phyloP scores from a whole-genome alignment of 257 asterid species.

The Scutellaria galericulata region DNA sequence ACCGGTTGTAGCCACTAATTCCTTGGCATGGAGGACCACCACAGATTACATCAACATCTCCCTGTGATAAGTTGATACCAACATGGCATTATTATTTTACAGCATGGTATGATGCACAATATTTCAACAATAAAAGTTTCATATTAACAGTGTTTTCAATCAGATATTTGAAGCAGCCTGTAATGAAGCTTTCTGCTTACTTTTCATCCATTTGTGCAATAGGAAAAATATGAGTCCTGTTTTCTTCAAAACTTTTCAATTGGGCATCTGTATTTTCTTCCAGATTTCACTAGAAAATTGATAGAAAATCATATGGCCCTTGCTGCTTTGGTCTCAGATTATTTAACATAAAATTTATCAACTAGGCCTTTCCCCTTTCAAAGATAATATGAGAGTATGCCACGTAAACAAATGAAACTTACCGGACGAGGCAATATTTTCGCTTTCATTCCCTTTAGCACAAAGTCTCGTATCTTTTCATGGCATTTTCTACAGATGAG shows the following conservation, averaged over 20 bases:
- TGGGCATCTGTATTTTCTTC: neutral
- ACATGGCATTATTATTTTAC: conserved; percentile 16
- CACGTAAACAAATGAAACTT: conserved; percentile 35
- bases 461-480: conserved; percentile 48
- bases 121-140: conserved; percentile 27
- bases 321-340: conserved; percentile 5
- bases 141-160: conserved; percentile 1
- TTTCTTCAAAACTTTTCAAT: conserved; percentile 13
- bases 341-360: neutral
- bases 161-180: conserved; percentile 23
- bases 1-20: conserved; percentile 63
- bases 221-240: neutral
- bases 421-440: conserved; percentile 57
- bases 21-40: conserved; percentile 72
- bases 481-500: conserved; percentile 48
- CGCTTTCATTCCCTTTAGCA: conserved; percentile 41
- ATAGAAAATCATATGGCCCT: conserved; percentile 15
- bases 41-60: conserved; percentile 57
- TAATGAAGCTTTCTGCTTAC: conserved; percentile 18
- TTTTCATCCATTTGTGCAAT: conserved; percentile 13
- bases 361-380: conserved; percentile 1
- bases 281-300: neutral
- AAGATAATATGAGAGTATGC: conserved; percentile 8
- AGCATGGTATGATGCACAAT: neutral
- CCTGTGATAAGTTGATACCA: conserved; percentile 42